A percentile compares a stretch with the other conserved stretches of the same genome.
phyloP scores from a whole-genome alignment of 495 filamentous ascomycete genomes.

The Talaromyces liani region DNA sequence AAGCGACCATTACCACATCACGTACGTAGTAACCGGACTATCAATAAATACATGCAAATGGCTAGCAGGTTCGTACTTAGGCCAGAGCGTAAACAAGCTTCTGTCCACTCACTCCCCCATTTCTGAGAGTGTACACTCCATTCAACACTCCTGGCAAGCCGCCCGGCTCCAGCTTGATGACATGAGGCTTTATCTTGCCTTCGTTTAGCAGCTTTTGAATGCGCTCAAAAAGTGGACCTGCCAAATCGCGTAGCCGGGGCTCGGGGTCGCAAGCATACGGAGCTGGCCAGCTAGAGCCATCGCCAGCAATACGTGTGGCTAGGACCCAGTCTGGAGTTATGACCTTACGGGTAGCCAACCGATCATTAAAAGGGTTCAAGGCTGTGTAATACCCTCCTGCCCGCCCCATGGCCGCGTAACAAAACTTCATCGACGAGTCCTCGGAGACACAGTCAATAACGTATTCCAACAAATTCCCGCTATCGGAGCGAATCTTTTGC shows the following conservation, averaged over 20 bases:
- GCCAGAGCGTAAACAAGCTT: conserved; percentile 16
- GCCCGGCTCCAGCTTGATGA: conserved; percentile 12
- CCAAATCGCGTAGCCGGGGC: conserved; percentile 12
- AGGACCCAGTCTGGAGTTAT: conserved; percentile 12
- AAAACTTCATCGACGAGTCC: conserved; percentile 25
- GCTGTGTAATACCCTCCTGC: conserved; percentile 36
- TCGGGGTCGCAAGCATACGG: conserved; percentile 14
- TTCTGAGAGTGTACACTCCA: conserved; percentile 16
- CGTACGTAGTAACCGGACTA: not conserved
- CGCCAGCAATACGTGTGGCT: conserved; percentile 11
- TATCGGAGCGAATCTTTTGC: conserved; percentile 31
- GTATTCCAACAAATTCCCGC: conserved; percentile 27
- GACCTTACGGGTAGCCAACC: not conserved
- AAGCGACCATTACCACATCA: not conserved
- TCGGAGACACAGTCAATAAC: conserved; percentile 36
- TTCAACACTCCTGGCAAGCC: conserved; percentile 17
- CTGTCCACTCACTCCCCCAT: conserved; percentile 8
- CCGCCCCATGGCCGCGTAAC: conserved; percentile 32
- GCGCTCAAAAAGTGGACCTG: conserved; percentile 1
- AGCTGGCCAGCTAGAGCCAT: conserved; percentile 18
- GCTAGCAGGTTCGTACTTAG: not conserved
- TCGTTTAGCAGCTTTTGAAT: conserved; percentile 19
- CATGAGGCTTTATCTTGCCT: conserved; percentile 19
- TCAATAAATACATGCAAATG: not conserved
- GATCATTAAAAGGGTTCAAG: conserved; percentile 8